Conservation (phyloP, 805 yeast species). For the Torulaspora microellipsoides region DNA sequence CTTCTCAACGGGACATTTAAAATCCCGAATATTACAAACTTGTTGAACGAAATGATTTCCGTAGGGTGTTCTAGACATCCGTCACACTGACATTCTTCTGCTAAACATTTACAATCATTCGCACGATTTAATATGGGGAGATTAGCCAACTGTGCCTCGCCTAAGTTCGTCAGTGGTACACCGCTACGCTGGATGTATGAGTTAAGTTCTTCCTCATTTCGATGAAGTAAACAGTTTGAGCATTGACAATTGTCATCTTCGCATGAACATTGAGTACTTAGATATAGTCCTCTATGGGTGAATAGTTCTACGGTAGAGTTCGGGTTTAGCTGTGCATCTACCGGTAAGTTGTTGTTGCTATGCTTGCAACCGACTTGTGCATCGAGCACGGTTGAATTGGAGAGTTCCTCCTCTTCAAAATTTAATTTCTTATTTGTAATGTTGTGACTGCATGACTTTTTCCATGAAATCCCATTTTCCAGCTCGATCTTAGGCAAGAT, state of each 20-base stretch:
- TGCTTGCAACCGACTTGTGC: background rate
- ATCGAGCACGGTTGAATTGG: background rate
- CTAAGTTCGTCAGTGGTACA: slow-evolving; percentile 28
- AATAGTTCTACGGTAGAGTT: slow-evolving; percentile 28
- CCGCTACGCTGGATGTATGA: slow-evolving; percentile 30
- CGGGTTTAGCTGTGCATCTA: background rate
- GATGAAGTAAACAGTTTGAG: slow-evolving; percentile 33
- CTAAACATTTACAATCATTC: slow-evolving; percentile 20
- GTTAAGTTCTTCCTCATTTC: slow-evolving; percentile 33
- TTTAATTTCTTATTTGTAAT: background rate
- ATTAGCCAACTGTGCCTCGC: slow-evolving; percentile 21
- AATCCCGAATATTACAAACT: slow-evolving; percentile 25
- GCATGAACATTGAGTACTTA: slow-evolving; percentile 35
- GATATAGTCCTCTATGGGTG: slow-evolving; percentile 31
- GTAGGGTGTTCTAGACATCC: slow-evolving; percentile 27
- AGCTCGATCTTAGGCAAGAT: background rate
- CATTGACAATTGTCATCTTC: slow-evolving; percentile 31
- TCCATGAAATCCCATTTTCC: background rate
- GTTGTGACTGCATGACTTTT: background rate
- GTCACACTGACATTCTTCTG: slow-evolving; percentile 23
- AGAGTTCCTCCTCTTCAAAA: background rate
- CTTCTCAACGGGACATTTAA: slow-evolving; percentile 23
- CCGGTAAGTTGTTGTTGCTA: background rate
- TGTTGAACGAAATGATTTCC: slow-evolving; percentile 27
- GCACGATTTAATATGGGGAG: slow-evolving; percentile 7